Conservation (phyloP, 2,329 filamentous ascomycete species). For the Pseudogymnoascus sp. region DNA sequence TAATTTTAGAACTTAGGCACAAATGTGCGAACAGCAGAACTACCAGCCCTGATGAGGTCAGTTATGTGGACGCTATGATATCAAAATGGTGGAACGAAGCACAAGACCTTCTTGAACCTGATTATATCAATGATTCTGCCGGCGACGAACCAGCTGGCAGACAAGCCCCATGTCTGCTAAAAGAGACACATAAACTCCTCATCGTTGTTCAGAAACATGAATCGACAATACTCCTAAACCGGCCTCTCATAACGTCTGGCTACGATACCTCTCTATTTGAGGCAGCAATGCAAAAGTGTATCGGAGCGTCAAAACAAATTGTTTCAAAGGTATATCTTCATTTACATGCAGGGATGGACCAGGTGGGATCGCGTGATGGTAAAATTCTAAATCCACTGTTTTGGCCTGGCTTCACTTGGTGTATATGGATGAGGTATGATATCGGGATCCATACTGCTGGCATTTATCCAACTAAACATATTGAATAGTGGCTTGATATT, state of each 20-base stretch:
- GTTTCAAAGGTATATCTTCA: slow-evolving; percentile 33
- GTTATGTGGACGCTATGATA: slow-evolving; percentile 40
- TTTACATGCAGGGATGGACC: slow-evolving; percentile 29
- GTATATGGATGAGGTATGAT: slow-evolving; percentile 38
- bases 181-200: slow-evolving; percentile 32
- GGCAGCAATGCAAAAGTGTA: slow-evolving; percentile 42
- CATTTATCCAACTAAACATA: neutral
- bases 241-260: slow-evolving; percentile 40
- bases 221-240: slow-evolving; percentile 42
- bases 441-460: neutral
- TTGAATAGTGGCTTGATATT: slow-evolving; percentile 37
- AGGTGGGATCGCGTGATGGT: slow-evolving; percentile 6
- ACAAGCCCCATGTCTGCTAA: slow-evolving; percentile 20
- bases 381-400: slow-evolving; percentile 29
- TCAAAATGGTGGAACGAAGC: slow-evolving; percentile 46
- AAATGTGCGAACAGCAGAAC: slow-evolving; percentile 40
- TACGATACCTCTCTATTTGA: slow-evolving; percentile 36
- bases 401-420: slow-evolving; percentile 46
- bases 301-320: slow-evolving; percentile 34
- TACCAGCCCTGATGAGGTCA: slow-evolving; percentile 34
- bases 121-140: slow-evolving; percentile 18
- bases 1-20: slow-evolving; percentile 44
- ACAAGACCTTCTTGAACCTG: slow-evolving; percentile 38
- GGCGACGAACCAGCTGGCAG: slow-evolving; percentile 12
- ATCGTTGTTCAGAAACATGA: slow-evolving; percentile 41